Evolutionary conservation across 23 red algal species (phyloP), one percentile per base, ranked within the genome.

Genomic region (Gracilaria gracilis): DNA sequence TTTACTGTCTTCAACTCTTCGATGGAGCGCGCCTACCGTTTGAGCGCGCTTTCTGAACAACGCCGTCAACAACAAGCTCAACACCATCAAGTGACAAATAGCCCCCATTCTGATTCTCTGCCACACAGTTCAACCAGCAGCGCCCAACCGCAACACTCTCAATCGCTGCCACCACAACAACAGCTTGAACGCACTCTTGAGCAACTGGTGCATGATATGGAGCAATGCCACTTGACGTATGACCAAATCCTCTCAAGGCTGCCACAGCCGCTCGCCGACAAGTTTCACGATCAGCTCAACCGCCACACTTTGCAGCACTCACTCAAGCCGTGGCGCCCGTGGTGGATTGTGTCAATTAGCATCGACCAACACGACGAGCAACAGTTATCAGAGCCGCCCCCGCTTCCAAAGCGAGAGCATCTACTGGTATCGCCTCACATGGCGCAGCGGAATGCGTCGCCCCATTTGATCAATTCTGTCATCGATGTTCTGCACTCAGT

Each of bases 301-400:
- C 12, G 36, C 24, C 38, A 28, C 53, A 38, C n/a, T 50, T 27
- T 61, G 3, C 16, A 73, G 11, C n/a, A 59, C 4, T 75, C 33
- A 53, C 20, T 87, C 9, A 46, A 57, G 66, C 67, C 69, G 12
- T 87, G 84, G 84, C 64, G 66, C 15, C 84, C 84, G n/a, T 87
- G 84, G 84, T 87, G 84, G 84, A 0, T 20, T 39, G 21, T 64
- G 31, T 64, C 59, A 5, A 11, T 15, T 4, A 0, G 4, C 28
- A 17, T 39, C 20, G 83, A 86, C 39, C 65, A 29, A 72, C 0
- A 55, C 9, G 36, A 73, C 25, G 66, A 35, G 20, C 50, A n/a
- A n/a, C n/a, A 75, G 12, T 24, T 13, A 17, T 17, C 48, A 28
- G 84, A 51, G 27, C 66, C 31, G 11, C 84, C 84, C 2, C 84